phyloP scores from a whole-genome alignment of 2,329 filamentous ascomycete genomes.

The Exophiala dermatitidis region DNA sequence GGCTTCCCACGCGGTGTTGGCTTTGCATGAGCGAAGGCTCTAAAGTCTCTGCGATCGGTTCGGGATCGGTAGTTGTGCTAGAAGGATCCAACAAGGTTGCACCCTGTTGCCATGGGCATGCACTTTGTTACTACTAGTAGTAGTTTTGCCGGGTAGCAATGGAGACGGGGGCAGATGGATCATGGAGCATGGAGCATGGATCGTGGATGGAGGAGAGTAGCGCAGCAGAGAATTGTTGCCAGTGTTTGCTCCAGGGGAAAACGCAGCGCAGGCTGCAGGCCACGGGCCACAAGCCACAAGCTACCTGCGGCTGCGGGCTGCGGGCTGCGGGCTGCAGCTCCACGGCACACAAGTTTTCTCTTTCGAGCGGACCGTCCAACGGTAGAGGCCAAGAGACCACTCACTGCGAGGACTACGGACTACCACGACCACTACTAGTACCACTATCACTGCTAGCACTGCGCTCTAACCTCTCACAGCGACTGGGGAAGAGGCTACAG shows the following conservation, averaged over 20 bases:
- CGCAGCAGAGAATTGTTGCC: neutral
- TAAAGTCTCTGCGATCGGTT: too few species aligned
- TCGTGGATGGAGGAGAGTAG: neutral
- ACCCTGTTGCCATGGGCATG: neutral
- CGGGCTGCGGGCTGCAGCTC: neutral
- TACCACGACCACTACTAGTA: too few species aligned
- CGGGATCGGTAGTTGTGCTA: too few species aligned
- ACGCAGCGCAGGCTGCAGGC: too few species aligned
- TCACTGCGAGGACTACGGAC: neutral
- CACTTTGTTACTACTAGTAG: neutral
- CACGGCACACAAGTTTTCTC: conserved; percentile 16
- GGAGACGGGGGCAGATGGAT: neutral
- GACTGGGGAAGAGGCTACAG: too few species aligned
- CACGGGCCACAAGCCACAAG: neutral
- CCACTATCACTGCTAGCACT: too few species aligned
- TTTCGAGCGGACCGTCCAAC: neutral
- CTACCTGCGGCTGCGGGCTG: neutral
- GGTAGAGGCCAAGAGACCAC: too few species aligned
- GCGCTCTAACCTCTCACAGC: too few species aligned
- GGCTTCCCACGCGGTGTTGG: too few species aligned
- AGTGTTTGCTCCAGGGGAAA: neutral
- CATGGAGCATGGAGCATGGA: neutral
- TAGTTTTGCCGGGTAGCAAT: neutral
- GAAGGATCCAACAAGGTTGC: neutral
- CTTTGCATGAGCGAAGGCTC: too few species aligned